Evolutionary conservation across 1,284 basidiomycete genomes (phyloP).

Genomic region (Fomitiporia mediterranea): DNA sequence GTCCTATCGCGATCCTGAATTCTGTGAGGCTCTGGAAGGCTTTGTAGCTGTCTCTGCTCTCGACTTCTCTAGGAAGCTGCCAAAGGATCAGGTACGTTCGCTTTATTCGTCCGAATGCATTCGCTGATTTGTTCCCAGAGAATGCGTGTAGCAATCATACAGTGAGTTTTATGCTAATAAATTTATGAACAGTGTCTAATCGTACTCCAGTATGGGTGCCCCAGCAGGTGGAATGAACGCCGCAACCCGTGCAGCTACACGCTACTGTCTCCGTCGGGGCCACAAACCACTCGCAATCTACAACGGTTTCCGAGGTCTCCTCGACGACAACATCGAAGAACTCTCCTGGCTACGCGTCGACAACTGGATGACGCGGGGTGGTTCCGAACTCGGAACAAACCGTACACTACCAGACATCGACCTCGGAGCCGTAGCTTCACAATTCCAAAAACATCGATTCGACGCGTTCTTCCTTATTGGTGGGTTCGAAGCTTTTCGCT

Average conservation of each 20-base stretch:
- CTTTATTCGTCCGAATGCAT: not conserved
- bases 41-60: conserved; percentile 74
- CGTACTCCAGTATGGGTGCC: conserved; percentile 73
- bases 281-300: conserved; percentile 89
- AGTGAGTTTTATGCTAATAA: not conserved
- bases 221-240: conserved; percentile 99
- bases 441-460: conserved; percentile 84
- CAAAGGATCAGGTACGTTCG: conserved; percentile 52
- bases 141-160: conserved; percentile 20
- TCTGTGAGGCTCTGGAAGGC: conserved; percentile 80
- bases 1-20: conserved; percentile 88
- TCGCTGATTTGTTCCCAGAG: conserved; percentile 13
- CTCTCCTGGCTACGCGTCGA: conserved; percentile 98
- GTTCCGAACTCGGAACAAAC: conserved; percentile 98
- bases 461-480: conserved; percentile 88
- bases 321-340: conserved; percentile 84
- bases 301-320: conserved; percentile 93
- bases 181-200: conserved; percentile 19
- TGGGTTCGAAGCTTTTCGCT: conserved; percentile 91
- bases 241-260: conserved; percentile 89
- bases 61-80: conserved; percentile 55
- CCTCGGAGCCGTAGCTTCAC: conserved; percentile 81
- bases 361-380: conserved; percentile 92
- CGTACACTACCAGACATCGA: conserved; percentile 83
- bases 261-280: conserved; percentile 90